Conservation (phyloP, 768 basidiomycete species). For the Boletus vermiculosoides region DNA sequence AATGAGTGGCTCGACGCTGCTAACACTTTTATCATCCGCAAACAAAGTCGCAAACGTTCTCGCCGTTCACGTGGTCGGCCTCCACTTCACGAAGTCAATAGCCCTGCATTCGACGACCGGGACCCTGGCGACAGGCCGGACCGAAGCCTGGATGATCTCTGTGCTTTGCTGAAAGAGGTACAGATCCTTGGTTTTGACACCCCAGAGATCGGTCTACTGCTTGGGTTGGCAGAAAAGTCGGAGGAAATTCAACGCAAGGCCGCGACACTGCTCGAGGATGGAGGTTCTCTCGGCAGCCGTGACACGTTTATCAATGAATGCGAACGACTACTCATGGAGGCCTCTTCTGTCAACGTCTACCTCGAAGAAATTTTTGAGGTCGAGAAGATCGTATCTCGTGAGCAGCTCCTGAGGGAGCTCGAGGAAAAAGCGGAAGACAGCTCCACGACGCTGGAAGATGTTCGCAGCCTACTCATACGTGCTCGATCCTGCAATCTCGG, state of each 20-base stretch:
- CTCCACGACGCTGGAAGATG: constrained; percentile 69
- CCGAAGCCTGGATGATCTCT: constrained; percentile 67
- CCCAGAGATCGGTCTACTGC: constrained; percentile 64
- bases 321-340: constrained; percentile 65
- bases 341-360: constrained; percentile 77
- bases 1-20: constrained; percentile 89
- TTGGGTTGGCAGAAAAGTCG: constrained; percentile 55
- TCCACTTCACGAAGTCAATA: constrained; percentile 43
- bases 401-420: constrained; percentile 73
- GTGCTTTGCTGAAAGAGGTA: constrained; percentile 66
- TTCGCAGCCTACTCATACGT: constrained; percentile 67
- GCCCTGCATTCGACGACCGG: constrained; percentile 28
- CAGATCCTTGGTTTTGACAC: constrained; percentile 82
- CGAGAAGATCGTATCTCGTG: constrained; percentile 77
- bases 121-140: constrained; percentile 72
- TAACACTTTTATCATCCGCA: constrained; percentile 73
- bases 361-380: constrained; percentile 77
- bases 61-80: constrained; percentile 59
- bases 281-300: constrained; percentile 44
- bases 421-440: constrained; percentile 70
- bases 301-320: constrained; percentile 65
- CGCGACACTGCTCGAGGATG: constrained; percentile 45
- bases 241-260: constrained; percentile 65
- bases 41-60: constrained; percentile 76
- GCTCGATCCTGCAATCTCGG: constrained; percentile 68